Base-by-base conservation (phyloP, 192 early-diverging fungal genomes). In the Lunasporangiospora selenospora region DNA sequence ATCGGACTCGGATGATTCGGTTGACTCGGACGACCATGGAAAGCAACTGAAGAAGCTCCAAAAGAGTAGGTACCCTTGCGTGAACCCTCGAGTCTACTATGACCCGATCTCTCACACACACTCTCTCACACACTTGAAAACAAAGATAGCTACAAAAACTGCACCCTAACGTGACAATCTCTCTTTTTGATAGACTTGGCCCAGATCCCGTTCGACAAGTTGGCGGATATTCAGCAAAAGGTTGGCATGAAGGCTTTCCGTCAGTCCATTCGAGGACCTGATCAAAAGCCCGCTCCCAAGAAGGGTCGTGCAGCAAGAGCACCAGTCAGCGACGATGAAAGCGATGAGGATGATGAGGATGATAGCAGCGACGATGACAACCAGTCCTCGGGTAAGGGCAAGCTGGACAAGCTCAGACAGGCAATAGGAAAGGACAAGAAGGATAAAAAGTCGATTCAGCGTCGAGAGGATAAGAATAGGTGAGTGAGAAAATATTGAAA, bases 171-270 rank as follows among this genome's bases (percentile, higher is more conserved):
- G n/a, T n/a, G n/a, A n/a, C n/a, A n/a, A n/a, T n/a, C n/a, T 46
- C 6, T 45, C 38, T 23, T 39, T 38, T 46, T 19, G 24, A 30
- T 65, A 83, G 79, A 65, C 66, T 82, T 95, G 5, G 88, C 91
- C 6, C 86, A 90, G 43, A 85, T 93, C 16, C 86, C 92, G 8
- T 95, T 95, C 66, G 88, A 87, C 59, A 85, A 94, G 55, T 67
- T 94, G 23, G 81, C 91, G 45, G 87, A 90, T 44, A 87, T 94
- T 24, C 89, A 93, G 77, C 69, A 85, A 53, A 89, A 90, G 53
- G 67, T 92, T 49, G 89, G 87, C 15, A 78, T 78, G 60, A 87
- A 89, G 48, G 83, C 81, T 33, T 88, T 89, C 41, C 83, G 84
- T 53, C 58, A 80, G 50, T 75, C 80, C 13, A 65, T 69, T 31